These are phyloP conservation scores for Populus ilicifolia DNA, from an alignment of 345 rosid species.

Conservation along the genomic window DNA sequence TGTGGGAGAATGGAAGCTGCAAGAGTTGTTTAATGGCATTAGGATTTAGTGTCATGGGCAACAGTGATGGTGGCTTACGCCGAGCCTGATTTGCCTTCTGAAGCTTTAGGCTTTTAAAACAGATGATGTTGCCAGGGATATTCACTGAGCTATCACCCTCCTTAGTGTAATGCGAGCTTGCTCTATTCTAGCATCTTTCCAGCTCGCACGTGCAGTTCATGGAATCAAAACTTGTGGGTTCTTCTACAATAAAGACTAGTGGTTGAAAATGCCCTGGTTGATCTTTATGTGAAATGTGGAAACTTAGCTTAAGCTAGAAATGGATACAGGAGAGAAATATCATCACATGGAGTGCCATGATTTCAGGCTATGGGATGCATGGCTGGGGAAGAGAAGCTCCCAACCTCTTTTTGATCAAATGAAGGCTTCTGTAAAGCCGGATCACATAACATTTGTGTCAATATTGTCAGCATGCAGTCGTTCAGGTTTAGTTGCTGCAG, in stretches of 20 bases:
- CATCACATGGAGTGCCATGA: conserved; percentile 52
- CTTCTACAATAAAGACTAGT: conserved; percentile 10
- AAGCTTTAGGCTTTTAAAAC: too few relatives aligned
- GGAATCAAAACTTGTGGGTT: conserved; percentile 14
- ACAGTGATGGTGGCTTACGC: too few relatives aligned
- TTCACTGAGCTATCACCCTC: too few relatives aligned
- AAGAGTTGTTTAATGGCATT: conserved; percentile 23
- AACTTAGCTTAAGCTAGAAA: conserved; percentile 37
- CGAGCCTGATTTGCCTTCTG: too few relatives aligned
- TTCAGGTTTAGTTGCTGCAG: conserved; percentile 44
- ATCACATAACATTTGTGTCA: conserved; percentile 40
- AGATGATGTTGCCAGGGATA: too few relatives aligned
- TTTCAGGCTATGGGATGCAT: conserved; percentile 49
- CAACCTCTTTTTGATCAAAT: conserved; percentile 40
- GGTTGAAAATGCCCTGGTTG: conserved; percentile 29
- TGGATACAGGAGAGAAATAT: conserved; percentile 36
- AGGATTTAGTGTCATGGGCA: conserved; percentile 27
- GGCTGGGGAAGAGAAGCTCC: conserved; percentile 43
- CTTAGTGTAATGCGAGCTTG: too few relatives aligned
- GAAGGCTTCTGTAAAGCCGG: conserved; percentile 42
- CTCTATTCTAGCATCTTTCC: conserved; percentile 25
- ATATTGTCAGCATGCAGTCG: conserved; percentile 54
- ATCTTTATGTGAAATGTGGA: conserved; percentile 48
- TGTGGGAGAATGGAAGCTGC: conserved; percentile 32
- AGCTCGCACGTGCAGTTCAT: conserved; percentile 16